Base-by-base conservation (phyloP, 148 eudicot species). In the Suaeda aralocaspica region DNA sequence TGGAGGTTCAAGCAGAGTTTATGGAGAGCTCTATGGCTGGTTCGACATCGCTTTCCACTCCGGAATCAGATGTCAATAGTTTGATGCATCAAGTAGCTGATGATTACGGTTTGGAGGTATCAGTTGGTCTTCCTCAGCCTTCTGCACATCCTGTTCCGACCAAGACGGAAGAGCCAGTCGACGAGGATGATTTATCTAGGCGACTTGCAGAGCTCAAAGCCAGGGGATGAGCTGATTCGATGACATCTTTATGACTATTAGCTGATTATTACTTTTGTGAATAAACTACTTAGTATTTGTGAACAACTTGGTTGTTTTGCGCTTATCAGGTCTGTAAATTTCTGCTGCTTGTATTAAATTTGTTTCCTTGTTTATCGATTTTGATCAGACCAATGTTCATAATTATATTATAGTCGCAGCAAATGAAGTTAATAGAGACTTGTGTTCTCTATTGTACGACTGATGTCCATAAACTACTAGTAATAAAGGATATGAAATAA, bases 1-100 rank as follows among this genome's bases (percentile, higher is more conserved):
- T 90, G 96, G 96, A 90, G 73, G 96, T 90, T 5, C 96, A 90
- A 70, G 88, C 87, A 0, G 89, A 86, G 84, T 90, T 90, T 55
- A 88, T 86, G 90, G 90, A 88, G 82, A 90, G 86, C 13, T 84
- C 90, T 0, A 90, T 90, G 96, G 89, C 90, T 0, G 89, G 96
- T 11, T 79, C 84, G 51, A 90, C 96, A 0, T 84, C 92, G 11
- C 80, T 88, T n/a, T 83, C 89, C 22, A 90, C 92, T 2, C 89
- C 90, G 0, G 96, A 90, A 42, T 82, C 84, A 0, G 87, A 88
- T 16, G 96, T 88, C 15, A 88, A 86, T 57, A 84, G 80, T 48
- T 74, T 90, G 77, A 81, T 90, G 92, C 89, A 88, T 51, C 90
- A 88, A 69, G 96, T 90, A 61, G 92, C 90, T 0, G 96, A 90